Evolutionary conservation across 179 eudicot species (phyloP), one percentile per base, ranked within the genome.

Genomic region (Actinidia arguta): DNA sequence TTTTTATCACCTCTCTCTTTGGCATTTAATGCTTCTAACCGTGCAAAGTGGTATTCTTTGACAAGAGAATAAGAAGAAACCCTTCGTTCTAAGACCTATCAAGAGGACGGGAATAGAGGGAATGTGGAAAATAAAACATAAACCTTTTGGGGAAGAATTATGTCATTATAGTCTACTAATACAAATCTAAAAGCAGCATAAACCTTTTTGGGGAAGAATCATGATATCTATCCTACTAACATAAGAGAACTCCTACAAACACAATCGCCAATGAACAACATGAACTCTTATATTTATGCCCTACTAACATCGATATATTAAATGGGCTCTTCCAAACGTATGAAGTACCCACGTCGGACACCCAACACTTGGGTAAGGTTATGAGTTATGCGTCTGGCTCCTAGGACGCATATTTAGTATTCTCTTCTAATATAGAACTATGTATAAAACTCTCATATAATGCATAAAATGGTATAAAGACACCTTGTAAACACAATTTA

Each of bases 1-100:
- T 82, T 85, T 81, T 90, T 96, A 92, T 96, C 99, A 72, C 89
- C 86, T 87, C 89, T 91, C 69, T 86, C 92, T 92, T 96, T 96
- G 78, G 98, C 96, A 82, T 82, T 82, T 82, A 88, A 71, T 81
- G 99, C 99, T 88, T 93, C 94, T 83, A 89, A 47, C 78, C 95
- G 91, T 81, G 99, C 98, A 85, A 83, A 84, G 51, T 88, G 92
- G 85, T 93, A 96, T 67, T 96, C 99, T 68, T 85, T 78, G 58
- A 91, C 82, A 87, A 96, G 86, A 73, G 90, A 75, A 72, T 94
- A 95, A 82, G 63, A 77, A 82, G 85, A 55, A 72, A 87, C 81
- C 79, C 91, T 92, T 78, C 91, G 92, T 87, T 89, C 86, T 82
- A 79, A 73, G 76, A 82, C 94, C 98, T 96, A 86, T 44, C 75